A percentile compares a stretch with the other conserved stretches of the same genome.
These are phyloP conservation scores for Reticulascus tulasneorum DNA, from an alignment of 2,329 filamentous ascomycete species.

Conservation along the genomic window DNA sequence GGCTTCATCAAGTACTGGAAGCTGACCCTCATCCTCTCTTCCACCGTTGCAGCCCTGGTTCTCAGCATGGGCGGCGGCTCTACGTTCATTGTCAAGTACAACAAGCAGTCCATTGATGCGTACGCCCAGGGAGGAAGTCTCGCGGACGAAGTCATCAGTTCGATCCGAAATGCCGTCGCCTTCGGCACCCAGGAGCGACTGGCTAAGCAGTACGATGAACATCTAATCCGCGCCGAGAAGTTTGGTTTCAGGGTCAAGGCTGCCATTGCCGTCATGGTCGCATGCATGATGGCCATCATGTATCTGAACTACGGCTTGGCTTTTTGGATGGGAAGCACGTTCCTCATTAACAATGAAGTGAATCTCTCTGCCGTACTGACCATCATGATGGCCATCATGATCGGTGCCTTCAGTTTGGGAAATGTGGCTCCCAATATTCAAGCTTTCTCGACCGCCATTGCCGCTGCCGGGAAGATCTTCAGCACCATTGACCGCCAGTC, in stretches of 20 bases:
- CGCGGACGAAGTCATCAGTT: conserved; percentile 91
- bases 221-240: conserved; percentile 68
- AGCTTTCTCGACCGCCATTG: conserved; percentile 78
- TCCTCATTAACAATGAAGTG: conserved; percentile 63
- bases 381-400: conserved; percentile 86
- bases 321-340: conserved; percentile 83
- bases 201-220: conserved; percentile 77
- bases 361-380: conserved; percentile 70
- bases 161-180: conserved; percentile 85
- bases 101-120: conserved; percentile 70
- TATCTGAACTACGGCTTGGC: conserved; percentile 84
- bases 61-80: conserved; percentile 71
- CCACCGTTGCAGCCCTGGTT: conserved; percentile 76
- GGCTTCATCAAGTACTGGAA: conserved; percentile 92
- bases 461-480: conserved; percentile 88
- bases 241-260: conserved; percentile 75
- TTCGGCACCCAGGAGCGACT: conserved; percentile 92
- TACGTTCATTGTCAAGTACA: conserved; percentile 73
- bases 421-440: conserved; percentile 83
- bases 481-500: conserved; percentile 87
- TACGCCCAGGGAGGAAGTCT: conserved; percentile 84
- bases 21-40: conserved; percentile 80
- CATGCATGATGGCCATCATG: conserved; percentile 75
- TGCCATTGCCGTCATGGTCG: conserved; percentile 73
- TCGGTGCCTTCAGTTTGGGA: conserved; percentile 86